Evolutionary conservation across 1,284 basidiomycete species (phyloP).

Genomic region (Caloboletus inedulis): DNA sequence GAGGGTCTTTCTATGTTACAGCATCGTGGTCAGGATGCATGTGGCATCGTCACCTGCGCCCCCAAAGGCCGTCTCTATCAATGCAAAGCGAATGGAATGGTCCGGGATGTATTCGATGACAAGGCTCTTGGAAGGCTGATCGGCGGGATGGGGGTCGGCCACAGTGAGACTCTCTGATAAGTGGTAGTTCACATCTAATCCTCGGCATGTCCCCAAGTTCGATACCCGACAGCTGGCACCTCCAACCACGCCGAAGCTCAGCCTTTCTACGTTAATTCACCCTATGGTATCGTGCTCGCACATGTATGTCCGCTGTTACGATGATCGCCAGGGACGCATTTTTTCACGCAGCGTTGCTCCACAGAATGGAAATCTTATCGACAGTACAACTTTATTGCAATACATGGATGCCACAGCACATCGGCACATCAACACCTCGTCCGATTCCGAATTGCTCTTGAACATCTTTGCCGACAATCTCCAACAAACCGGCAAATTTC

Average conservation of each 20-base stretch:
- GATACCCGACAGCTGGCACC: constrained; percentile 97
- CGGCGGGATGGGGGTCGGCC: constrained; percentile 97
- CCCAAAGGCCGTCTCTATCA: constrained; percentile 95
- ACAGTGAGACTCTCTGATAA: constrained; percentile 55
- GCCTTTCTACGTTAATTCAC: constrained; percentile 99
- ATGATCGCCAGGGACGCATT: background rate
- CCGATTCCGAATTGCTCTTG: constrained; percentile 95
- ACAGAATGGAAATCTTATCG: constrained; percentile 98
- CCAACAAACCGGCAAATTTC: constrained; percentile 98
- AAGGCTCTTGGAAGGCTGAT: constrained; percentile 74
- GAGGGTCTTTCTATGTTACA: constrained; percentile 91
- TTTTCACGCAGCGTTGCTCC: constrained; percentile 6
- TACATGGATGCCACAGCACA: constrained; percentile 97
- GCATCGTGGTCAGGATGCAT: constrained; percentile 97
- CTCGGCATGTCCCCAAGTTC: constrained; percentile 50
- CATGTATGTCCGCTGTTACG: constrained; percentile 61
- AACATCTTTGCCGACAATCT: constrained; percentile 98
- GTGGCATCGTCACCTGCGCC: constrained; percentile 96
- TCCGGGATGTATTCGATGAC: constrained; percentile 94
- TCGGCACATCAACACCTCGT: constrained; percentile 98
- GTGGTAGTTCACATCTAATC: constrained; percentile 8
- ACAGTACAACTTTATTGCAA: constrained; percentile 81
- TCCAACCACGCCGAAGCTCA: constrained; percentile 98
- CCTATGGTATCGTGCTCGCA: constrained; percentile 97
- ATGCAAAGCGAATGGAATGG: constrained; percentile 99